Percentiles rank a stretch among this genome's conserved stretches.
phyloP scores from a whole-genome alignment of 371 early-diverging fungal genomes.

The Blyttiomyces sp. region DNA sequence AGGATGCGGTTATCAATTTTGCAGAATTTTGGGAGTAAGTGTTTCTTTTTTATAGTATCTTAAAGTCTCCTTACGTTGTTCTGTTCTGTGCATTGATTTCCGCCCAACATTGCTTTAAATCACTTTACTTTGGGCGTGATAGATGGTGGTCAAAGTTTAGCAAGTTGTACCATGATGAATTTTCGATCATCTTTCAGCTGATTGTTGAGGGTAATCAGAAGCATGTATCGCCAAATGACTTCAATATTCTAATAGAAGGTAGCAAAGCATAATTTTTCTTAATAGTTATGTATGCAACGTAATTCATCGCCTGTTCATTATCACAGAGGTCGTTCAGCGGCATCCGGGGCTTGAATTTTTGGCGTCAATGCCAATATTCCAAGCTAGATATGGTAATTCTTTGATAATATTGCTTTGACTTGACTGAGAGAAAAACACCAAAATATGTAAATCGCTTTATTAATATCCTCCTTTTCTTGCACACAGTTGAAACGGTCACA shows the following conservation, averaged over 20 bases:
- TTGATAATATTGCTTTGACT: no score
- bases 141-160: conserved; percentile 43
- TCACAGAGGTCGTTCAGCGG: conserved; percentile 53
- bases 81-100: conserved; percentile 5
- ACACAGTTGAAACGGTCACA: conserved; percentile 73
- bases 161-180: conserved; percentile 38
- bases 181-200: conserved; percentile 40
- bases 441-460: not conserved
- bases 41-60: not conserved
- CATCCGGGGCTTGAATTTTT: conserved; percentile 87
- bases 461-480: conserved; percentile 19
- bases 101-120: conserved; percentile 9
- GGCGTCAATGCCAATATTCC: conserved; percentile 70
- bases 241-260: not conserved
- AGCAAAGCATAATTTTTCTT: not conserved
- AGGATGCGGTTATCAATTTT: not conserved
- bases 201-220: conserved; percentile 57
- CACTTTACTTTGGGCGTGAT: not conserved
- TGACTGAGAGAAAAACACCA: no score
- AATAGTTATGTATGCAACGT: not conserved
- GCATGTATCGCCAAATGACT: no score
- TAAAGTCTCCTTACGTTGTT: conserved; percentile 3
- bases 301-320: not conserved
- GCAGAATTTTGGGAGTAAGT: conserved; percentile 4
- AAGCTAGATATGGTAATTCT: conserved; percentile 73